These are phyloP conservation scores for Saitoella complicata DNA, from an alignment of 805 yeast genomes.

Conservation along the genomic window DNA sequence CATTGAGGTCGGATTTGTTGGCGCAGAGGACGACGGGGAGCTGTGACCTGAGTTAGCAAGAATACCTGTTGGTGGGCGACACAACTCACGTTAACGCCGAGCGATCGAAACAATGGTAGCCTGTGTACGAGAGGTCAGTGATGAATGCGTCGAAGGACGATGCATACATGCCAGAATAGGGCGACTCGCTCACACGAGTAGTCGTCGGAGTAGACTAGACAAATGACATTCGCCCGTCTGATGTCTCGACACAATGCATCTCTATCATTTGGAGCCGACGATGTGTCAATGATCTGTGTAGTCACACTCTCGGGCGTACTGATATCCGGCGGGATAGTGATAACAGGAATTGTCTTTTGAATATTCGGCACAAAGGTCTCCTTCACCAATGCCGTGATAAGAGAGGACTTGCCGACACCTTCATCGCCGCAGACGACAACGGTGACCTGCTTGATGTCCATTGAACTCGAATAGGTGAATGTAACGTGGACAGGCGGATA, in stretches of 20 bases:
- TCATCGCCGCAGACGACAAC: slow-evolving; percentile 84
- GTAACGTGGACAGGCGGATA: background rate
- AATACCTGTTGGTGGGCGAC: background rate
- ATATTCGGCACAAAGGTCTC: slow-evolving; percentile 59
- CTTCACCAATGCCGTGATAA: slow-evolving; percentile 66
- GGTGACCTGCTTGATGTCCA: slow-evolving; percentile 31
- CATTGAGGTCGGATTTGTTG: slow-evolving; percentile 48
- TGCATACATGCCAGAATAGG: slow-evolving; percentile 47
- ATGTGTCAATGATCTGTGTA: slow-evolving; percentile 66
- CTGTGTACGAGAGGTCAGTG: no score
- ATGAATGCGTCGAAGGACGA: no score
- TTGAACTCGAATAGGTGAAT: no score
- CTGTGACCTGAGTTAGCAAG: slow-evolving; percentile 2
- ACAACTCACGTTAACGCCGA: slow-evolving; percentile 55
- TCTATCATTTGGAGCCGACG: slow-evolving; percentile 40
- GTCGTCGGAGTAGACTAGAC: slow-evolving; percentile 90
- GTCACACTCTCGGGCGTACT: slow-evolving; percentile 43
- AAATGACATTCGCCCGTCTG: slow-evolving; percentile 72
- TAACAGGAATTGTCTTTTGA: slow-evolving; percentile 66
- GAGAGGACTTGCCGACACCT: slow-evolving; percentile 17
- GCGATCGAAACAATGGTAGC: slow-evolving; percentile 74
- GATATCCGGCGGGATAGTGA: slow-evolving; percentile 62
- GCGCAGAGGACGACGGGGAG: slow-evolving; percentile 83
- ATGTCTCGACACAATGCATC: slow-evolving; percentile 50
- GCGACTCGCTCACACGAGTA: slow-evolving; percentile 87